Conservation (phyloP, 2,329 filamentous ascomycete genomes). For the Exophiala viscosa region DNA sequence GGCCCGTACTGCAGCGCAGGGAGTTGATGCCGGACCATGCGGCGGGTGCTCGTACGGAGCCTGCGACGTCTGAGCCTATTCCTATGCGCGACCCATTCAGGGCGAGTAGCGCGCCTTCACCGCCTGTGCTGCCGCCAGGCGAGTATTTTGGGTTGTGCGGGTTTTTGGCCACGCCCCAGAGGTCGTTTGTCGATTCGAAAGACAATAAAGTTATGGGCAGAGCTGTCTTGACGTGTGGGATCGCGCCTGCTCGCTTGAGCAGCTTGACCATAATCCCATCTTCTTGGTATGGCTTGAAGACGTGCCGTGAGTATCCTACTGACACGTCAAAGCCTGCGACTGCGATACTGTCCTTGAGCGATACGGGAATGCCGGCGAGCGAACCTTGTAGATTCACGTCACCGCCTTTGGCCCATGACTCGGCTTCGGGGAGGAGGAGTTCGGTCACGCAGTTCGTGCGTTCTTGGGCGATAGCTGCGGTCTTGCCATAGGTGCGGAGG, state of each 20-base stretch:
- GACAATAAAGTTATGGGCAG: slow-evolving; percentile 80
- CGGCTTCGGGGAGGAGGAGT: slow-evolving; percentile 73
- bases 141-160: slow-evolving; percentile 81
- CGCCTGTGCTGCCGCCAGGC: slow-evolving; percentile 83
- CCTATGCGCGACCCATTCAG: slow-evolving; percentile 79
- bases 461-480: slow-evolving; percentile 75
- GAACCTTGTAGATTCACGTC: slow-evolving; percentile 72
- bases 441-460: slow-evolving; percentile 90
- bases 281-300: slow-evolving; percentile 59
- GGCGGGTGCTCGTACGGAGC: slow-evolving; percentile 79
- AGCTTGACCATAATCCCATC: slow-evolving; percentile 73
- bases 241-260: slow-evolving; percentile 78
- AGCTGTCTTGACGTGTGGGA: slow-evolving; percentile 92
- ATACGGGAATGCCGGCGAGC: slow-evolving; percentile 80
- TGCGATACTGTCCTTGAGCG: slow-evolving; percentile 72
- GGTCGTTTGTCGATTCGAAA: slow-evolving; percentile 73
- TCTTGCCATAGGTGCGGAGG: slow-evolving; percentile 81
- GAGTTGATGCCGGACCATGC: slow-evolving; percentile 89
- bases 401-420: slow-evolving; percentile 60
- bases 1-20: slow-evolving; percentile 78
- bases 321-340: slow-evolving; percentile 79
- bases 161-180: slow-evolving; percentile 81
- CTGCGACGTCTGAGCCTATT: slow-evolving; percentile 86
- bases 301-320: slow-evolving; percentile 73
- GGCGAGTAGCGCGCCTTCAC: slow-evolving; percentile 77